Conservation (phyloP, 345 rosid genomes). For the Linum lewisii region DNA sequence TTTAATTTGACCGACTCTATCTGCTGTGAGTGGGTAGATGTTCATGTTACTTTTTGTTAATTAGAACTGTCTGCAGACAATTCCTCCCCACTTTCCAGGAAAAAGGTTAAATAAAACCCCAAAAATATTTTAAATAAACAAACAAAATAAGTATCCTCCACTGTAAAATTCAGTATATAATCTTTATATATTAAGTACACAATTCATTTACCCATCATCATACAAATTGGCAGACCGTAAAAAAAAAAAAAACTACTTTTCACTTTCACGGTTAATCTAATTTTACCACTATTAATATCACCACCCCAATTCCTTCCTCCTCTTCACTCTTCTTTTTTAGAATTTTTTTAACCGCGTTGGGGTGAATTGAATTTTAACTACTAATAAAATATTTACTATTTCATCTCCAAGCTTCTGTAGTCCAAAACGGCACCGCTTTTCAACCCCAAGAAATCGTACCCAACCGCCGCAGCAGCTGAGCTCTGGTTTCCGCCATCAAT, state of each 20-base stretch:
- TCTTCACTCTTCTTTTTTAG: no score
- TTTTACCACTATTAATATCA: no score
- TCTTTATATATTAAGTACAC: not conserved
- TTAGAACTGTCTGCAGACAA: no score
- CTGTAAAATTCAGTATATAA: no score
- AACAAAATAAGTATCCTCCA: no score
- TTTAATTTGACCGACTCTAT: no score
- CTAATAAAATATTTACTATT: constrained; percentile 14
- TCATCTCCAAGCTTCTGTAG: constrained; percentile 58
- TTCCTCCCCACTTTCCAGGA: no score
- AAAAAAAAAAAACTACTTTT: no score
- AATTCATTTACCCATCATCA: not conserved
- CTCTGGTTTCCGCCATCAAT: constrained; percentile 17
- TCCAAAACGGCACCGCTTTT: constrained; percentile 49
- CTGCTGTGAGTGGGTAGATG: no score
- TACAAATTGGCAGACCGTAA: not conserved
- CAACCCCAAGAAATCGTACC: constrained; percentile 74
- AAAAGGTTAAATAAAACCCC: no score
- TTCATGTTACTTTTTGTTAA: no score
- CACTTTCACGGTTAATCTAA: not conserved
- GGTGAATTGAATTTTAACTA: not conserved
- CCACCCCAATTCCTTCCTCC: not conserved
- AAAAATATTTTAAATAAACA: no score
- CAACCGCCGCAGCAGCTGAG: constrained; percentile 16
- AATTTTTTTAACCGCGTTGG: not conserved